A percentile compares a stretch with the other conserved stretches of the same genome.
These are phyloP conservation scores for Polyporus tsugae DNA, from an alignment of 1,284 basidiomycete species.

Conservation along the genomic window DNA sequence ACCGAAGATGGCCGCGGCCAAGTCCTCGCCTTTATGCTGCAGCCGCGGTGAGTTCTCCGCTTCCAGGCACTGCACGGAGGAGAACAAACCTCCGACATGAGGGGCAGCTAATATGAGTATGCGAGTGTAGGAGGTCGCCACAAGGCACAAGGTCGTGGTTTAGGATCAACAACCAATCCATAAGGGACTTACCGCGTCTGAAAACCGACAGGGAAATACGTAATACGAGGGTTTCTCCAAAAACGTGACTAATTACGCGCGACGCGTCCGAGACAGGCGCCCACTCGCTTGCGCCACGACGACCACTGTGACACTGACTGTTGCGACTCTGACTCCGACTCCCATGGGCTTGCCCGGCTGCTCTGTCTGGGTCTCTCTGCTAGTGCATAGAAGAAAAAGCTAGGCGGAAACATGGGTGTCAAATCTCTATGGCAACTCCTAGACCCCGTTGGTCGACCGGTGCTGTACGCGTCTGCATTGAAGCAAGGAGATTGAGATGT, in stretches of 20 bases:
- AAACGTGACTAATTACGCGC: slow-evolving; percentile 33
- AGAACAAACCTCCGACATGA: slow-evolving; percentile 23
- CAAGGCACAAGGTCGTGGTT: slow-evolving; percentile 9
- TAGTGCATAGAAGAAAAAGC: slow-evolving; percentile 2
- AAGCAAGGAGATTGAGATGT: not conserved
- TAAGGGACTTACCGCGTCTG: not conserved
- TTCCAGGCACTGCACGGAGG: not conserved
- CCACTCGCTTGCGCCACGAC: not conserved
- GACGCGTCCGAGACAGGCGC: slow-evolving; percentile 28
- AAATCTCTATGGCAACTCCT: slow-evolving; percentile 95
- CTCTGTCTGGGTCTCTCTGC: slow-evolving; percentile 3
- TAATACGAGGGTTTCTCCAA: not conserved
- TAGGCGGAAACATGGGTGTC: slow-evolving; percentile 77
- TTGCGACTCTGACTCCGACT: slow-evolving; percentile 11
- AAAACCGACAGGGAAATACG: not conserved
- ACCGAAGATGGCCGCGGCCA: slow-evolving; percentile 56
- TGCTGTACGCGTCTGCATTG: slow-evolving; percentile 65
- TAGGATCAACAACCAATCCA: not conserved
- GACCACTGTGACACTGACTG: too few relatives aligned
- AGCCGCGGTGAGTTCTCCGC: not conserved
- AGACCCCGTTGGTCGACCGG: slow-evolving; percentile 87
- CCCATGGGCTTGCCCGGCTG: slow-evolving; percentile 23
- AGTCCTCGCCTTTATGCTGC: slow-evolving; percentile 25
- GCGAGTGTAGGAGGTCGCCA: not conserved
- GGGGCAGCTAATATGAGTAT: not conserved